Percentiles rank a stretch among this genome's conserved stretches.
Conservation (phyloP, 148 eudicot genomes). For the Talinum fruticosum region DNA sequence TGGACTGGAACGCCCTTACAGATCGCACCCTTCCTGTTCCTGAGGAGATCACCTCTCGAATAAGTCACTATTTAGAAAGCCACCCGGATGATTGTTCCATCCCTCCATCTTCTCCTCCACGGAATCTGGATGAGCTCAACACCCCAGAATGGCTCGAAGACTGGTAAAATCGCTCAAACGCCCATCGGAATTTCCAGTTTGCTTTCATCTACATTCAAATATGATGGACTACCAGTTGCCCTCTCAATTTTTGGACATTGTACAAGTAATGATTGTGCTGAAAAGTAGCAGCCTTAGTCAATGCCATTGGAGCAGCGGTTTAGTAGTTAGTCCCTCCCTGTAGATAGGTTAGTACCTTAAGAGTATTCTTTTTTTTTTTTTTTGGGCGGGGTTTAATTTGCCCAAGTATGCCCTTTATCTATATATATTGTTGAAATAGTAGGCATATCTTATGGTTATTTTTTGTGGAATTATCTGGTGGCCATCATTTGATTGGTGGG, state of each 20-base stretch:
- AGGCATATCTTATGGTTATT: slow-evolving; percentile 17
- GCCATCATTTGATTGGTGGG: background rate
- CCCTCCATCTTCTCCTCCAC: slow-evolving; percentile 40
- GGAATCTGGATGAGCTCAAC: slow-evolving; percentile 45
- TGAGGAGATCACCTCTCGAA: slow-evolving; percentile 54
- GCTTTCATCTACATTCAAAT: background rate
- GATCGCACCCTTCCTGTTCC: slow-evolving; percentile 48
- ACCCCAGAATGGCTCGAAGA: slow-evolving; percentile 87
- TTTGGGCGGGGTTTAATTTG: background rate
- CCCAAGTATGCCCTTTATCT: background rate
- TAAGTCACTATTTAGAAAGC: slow-evolving; percentile 51
- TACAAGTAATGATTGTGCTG: background rate
- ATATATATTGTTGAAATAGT: slow-evolving; percentile 8
- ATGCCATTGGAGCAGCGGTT: slow-evolving; percentile 2
- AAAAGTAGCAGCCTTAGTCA: background rate
- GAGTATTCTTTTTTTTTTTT: background rate
- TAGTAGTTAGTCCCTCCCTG: slow-evolving; percentile 16
- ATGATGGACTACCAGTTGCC: background rate
- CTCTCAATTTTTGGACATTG: background rate
- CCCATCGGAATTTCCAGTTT: background rate
- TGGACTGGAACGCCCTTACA: slow-evolving; percentile 63
- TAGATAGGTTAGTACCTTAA: slow-evolving; percentile 16
- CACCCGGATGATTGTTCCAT: slow-evolving; percentile 38
- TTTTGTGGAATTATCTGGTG: background rate
- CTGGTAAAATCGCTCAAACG: slow-evolving; percentile 46